Base-by-base conservation (phyloP, 768 basidiomycete genomes). In the Podaxis sp. region DNA sequence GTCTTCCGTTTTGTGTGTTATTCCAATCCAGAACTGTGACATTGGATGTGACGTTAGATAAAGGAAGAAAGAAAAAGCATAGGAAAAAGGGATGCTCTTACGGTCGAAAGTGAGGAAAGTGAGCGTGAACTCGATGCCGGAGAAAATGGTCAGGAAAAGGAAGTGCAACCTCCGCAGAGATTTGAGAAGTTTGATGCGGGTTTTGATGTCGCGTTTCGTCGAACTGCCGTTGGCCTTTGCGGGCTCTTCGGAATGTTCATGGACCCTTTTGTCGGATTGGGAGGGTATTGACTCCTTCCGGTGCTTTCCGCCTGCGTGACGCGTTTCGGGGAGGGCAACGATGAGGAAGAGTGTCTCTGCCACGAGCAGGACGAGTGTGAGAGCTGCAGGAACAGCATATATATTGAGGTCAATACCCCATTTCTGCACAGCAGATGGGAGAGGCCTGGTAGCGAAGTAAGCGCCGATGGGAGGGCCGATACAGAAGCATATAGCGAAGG, bases 101-200 rank as follows among this genome's bases (percentile, higher is more conserved):
- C 93, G 74, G 72, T 94, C 92, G 69, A 93, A 95, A 2, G 91
- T 97, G 52, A 98, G 79, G 81, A 98, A 98, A 0, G 94, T 96
- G 22, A 99, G 80, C 0, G 96, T 99, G 74, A 98, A 98, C 72
- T 99, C 96, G 55, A 97, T 85, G 12, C 96, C 96, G 1, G 96
- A 96, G 75, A 99, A 98, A 55, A 96, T 72, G 57, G 89, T 84
- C 63, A 98, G 77, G 79, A 98, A 99, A 51, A 88, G 73, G 72
- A 94, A 90, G 72, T 98, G 96, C 15, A 92, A 72, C 49, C 77
- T 74, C 41, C 89, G 86, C 49, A 96, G 78, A 8, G 78, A 71
- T 66, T 77, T 80, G 55, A 98, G 82, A 25, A 81, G 71, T 24
- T 70, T 64, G 58, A 93, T 74, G 37, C 92, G 84, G 59, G 84